Conservation (phyloP, 2,329 filamentous ascomycete genomes). For the Ophiostoma novo-ulmi region DNA sequence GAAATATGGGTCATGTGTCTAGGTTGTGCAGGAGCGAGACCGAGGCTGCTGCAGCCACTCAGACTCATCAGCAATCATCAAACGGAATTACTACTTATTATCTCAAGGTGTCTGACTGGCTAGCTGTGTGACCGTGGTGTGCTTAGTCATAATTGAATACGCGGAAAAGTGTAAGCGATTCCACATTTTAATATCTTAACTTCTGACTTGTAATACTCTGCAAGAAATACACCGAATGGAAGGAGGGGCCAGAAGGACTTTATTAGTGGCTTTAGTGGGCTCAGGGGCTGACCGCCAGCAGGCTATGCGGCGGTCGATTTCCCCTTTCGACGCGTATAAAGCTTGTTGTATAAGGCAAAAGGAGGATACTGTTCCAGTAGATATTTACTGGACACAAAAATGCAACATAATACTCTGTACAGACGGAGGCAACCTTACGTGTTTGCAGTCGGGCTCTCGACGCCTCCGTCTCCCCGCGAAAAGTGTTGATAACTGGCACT, state of each 20-base stretch:
- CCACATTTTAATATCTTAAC: background rate
- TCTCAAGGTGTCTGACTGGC: background rate
- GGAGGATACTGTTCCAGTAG: background rate
- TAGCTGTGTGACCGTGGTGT: background rate
- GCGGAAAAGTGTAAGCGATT: background rate
- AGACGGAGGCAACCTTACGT: background rate
- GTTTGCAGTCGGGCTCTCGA: background rate
- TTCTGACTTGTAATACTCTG: too few relatives aligned
- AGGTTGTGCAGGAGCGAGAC: background rate
- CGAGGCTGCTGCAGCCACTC: background rate
- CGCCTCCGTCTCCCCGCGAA: background rate
- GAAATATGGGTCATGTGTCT: background rate
- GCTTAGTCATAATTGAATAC: background rate
- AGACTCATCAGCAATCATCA: background rate
- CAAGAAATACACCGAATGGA: background rate
- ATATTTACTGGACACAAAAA: background rate
- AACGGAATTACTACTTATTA: background rate
- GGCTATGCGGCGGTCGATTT: background rate
- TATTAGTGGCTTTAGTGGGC: background rate
- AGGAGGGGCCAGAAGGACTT: background rate
- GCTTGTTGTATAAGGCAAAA: background rate
- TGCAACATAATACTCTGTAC: background rate
- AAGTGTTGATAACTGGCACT: background rate
- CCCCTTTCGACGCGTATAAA: background rate
- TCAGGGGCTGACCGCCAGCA: slow-evolving; percentile 1